Percentiles rank a stretch among this genome's conserved stretches.
phyloP scores from a whole-genome alignment of 1,284 basidiomycete species.

The Rhodofomes roseus region DNA sequence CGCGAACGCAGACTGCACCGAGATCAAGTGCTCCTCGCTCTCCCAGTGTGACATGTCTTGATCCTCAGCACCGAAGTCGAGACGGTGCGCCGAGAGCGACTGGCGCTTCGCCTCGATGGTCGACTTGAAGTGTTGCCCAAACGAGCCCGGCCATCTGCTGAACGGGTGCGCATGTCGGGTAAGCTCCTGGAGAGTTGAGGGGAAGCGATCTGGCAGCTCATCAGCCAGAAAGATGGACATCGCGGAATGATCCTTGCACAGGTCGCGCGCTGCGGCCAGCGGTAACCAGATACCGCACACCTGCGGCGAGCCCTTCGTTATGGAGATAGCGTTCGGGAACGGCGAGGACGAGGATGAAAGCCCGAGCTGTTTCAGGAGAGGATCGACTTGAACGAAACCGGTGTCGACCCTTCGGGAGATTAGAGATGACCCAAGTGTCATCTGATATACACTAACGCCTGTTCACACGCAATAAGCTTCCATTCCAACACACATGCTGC shows the following conservation, averaged over 20 bases:
- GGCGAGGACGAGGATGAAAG: conserved; percentile 31
- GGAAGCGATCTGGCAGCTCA: conserved; percentile 56
- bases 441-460: conserved; percentile 73
- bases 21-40: conserved; percentile 26
- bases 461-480: conserved; percentile 5
- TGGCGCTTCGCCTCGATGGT: conserved; percentile 39
- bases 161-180: conserved; percentile 35
- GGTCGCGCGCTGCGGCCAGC: conserved; percentile 49
- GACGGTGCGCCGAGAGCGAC: conserved; percentile 20
- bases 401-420: conserved; percentile 68
- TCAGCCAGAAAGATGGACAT: conserved; percentile 56
- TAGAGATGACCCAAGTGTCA: conserved; percentile 46
- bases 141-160: conserved; percentile 46
- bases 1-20: conserved; percentile 26
- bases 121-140: conserved; percentile 53
- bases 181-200: conserved; percentile 49
- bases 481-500: conserved; percentile 5
- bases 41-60: conserved; percentile 24
- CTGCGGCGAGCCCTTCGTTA: conserved; percentile 43
- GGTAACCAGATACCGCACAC: conserved; percentile 66
- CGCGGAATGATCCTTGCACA: conserved; percentile 41
- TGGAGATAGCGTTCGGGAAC: conserved; percentile 35
- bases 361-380: conserved; percentile 45
- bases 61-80: conserved; percentile 24
- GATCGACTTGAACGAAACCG: conserved; percentile 67